phyloP scores from a whole-genome alignment of 2,329 filamentous ascomycete genomes.

The Colletotrichum sp. region DNA sequence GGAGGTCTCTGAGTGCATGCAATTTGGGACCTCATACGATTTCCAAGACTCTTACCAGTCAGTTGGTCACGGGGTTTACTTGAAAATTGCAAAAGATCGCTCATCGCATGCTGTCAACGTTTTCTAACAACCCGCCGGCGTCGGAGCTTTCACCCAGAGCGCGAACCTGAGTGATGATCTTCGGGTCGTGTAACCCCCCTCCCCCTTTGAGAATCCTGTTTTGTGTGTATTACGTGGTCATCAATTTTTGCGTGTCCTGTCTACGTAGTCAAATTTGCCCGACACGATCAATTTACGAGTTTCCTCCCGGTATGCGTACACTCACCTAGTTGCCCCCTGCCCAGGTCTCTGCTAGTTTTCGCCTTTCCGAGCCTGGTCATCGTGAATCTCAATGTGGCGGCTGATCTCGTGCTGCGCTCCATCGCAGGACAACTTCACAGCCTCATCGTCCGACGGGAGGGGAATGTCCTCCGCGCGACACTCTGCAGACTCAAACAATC shows the following conservation, averaged over 20 bases:
- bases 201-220: background rate
- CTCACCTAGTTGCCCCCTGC: background rate
- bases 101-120: background rate
- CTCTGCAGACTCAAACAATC: background rate
- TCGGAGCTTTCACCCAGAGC: background rate
- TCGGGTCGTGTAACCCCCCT: background rate
- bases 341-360: background rate
- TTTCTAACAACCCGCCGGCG: background rate
- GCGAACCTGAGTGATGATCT: background rate
- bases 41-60: background rate
- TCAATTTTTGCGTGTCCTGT: background rate
- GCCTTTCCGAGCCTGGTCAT: background rate
- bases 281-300: background rate
- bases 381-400: background rate
- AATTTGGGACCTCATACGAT: constrained; percentile 10
- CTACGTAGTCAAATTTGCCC: background rate
- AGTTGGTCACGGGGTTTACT: background rate
- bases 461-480: background rate
- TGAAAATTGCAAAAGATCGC: background rate
- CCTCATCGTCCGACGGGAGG: background rate
- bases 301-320: background rate
- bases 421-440: background rate
- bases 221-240: background rate
- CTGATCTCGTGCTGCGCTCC: background rate
- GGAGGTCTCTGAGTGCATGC: background rate